These are phyloP conservation scores for Pleurotus ostreatus DNA, from an alignment of 768 basidiomycete genomes.

Conservation along the genomic window DNA sequence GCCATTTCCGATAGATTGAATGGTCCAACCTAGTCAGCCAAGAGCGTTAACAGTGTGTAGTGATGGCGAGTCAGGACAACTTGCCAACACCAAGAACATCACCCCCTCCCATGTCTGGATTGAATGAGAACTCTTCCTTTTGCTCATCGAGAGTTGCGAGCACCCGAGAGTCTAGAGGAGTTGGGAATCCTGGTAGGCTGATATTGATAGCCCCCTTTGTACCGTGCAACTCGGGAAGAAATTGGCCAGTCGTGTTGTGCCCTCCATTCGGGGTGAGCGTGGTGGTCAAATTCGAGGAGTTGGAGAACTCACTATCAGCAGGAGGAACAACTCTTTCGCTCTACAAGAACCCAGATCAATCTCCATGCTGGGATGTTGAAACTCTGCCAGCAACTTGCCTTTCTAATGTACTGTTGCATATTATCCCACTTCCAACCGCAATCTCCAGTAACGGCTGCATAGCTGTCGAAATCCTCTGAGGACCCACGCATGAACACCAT, in stretches of 20 bases:
- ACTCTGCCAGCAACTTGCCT: constrained; percentile 15
- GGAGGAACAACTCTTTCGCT: constrained; percentile 33
- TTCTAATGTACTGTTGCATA: constrained; percentile 27
- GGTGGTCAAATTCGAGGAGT: not conserved
- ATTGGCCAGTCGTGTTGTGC: constrained; percentile 33
- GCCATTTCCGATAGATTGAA: constrained; percentile 25
- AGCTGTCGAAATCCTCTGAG: constrained; percentile 32
- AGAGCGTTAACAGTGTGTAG: not conserved
- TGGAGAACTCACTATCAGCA: constrained; percentile 19
- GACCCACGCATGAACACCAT: constrained; percentile 26
- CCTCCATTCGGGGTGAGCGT: not conserved
- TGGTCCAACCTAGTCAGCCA: constrained; percentile 24
- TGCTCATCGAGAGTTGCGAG: constrained; percentile 33
- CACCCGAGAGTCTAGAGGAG: constrained; percentile 26
- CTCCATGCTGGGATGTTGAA: no score
- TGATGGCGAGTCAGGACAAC: not conserved
- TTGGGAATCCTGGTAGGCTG: constrained; percentile 26
- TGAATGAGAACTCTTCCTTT: constrained; percentile 29
- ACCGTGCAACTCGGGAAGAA: constrained; percentile 32
- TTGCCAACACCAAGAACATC: constrained; percentile 27
- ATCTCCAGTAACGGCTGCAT: constrained; percentile 28
- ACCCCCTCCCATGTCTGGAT: constrained; percentile 29
- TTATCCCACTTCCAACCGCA: constrained; percentile 33
- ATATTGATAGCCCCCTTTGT: constrained; percentile 25
- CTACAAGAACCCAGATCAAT: constrained; percentile 11